Percentiles rank a stretch among this genome's conserved stretches.
phyloP scores from a whole-genome alignment of 177 flowering plant species.

The Telopea speciosissima region DNA sequence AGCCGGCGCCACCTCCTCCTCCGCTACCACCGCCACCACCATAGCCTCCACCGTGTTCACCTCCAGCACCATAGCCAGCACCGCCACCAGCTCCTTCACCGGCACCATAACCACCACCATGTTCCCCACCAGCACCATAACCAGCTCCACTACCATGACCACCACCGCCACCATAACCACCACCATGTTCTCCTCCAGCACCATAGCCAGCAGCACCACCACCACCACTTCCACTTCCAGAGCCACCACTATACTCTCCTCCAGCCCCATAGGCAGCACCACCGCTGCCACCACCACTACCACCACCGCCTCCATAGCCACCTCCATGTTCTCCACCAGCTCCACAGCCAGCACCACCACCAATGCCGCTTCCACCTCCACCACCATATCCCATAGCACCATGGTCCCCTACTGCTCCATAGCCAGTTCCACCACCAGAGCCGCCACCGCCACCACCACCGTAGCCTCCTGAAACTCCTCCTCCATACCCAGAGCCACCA shows the following conservation, averaged over 20 bases:
- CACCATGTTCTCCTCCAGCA: slow-evolving; percentile 18
- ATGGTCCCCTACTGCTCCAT: background rate
- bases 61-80: slow-evolving; percentile 3
- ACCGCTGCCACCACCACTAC: slow-evolving; percentile 16
- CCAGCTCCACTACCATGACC: slow-evolving; percentile 10
- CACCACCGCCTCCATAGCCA: slow-evolving; percentile 20
- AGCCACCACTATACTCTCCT: no score
- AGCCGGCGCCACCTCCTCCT: slow-evolving; percentile 17
- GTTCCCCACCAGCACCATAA: slow-evolving; percentile 9
- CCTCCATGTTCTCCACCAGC: slow-evolving; percentile 18
- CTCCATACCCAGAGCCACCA: slow-evolving; percentile 10
- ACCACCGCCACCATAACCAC: slow-evolving; percentile 17
- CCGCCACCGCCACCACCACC: slow-evolving; percentile 16
- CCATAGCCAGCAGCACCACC: background rate
- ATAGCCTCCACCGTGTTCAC: slow-evolving; percentile 9
- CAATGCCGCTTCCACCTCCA: slow-evolving; percentile 8
- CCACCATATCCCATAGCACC: no score
- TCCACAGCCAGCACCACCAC: slow-evolving; percentile 15
- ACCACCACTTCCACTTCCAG: no score
- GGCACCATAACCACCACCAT: slow-evolving; percentile 9
- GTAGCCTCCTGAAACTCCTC: slow-evolving; percentile 10
- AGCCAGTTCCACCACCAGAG: slow-evolving; percentile 15
- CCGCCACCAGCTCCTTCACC: slow-evolving; percentile 7
- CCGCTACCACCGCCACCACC: slow-evolving; percentile 13
- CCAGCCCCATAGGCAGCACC: no score